These are phyloP conservation scores for Taxawa tesnikishii DNA, from an alignment of 2,329 filamentous ascomycete species.

Conservation along the genomic window DNA sequence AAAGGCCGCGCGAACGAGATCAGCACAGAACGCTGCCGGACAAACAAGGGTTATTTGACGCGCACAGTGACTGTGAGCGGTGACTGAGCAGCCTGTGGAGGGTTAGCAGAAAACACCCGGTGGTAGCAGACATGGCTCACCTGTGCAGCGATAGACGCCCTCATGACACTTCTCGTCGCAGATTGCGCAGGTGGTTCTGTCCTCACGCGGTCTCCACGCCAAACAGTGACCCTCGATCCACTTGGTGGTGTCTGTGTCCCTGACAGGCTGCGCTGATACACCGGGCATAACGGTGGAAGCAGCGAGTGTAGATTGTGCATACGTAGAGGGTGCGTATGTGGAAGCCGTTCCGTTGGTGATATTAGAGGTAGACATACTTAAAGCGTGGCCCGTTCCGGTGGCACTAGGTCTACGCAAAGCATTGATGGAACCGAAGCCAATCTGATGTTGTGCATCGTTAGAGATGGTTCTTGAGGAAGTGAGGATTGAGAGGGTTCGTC, in stretches of 20 bases:
- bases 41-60: slow-evolving; percentile 51
- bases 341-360: slow-evolving; percentile 36
- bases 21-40: slow-evolving; percentile 52
- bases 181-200: slow-evolving; percentile 52
- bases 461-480: slow-evolving; percentile 15
- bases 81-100: slow-evolving; percentile 39
- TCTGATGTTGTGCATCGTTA: slow-evolving; percentile 32
- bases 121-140: slow-evolving; percentile 21
- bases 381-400: slow-evolving; percentile 43
- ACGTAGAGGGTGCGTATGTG: slow-evolving; percentile 66
- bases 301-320: slow-evolving; percentile 74
- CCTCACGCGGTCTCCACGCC: slow-evolving; percentile 50
- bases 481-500: slow-evolving; percentile 13
- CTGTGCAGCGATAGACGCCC: slow-evolving; percentile 60
- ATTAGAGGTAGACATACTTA: slow-evolving; percentile 56
- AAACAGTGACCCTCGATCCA: slow-evolving; percentile 83
- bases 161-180: slow-evolving; percentile 67
- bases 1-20: slow-evolving; percentile 56
- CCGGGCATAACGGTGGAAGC: slow-evolving; percentile 81
- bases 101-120: slow-evolving; percentile 3
- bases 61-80: slow-evolving; percentile 47
- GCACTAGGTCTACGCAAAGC: slow-evolving; percentile 48
- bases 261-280: slow-evolving; percentile 66
- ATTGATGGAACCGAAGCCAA: slow-evolving; percentile 62
- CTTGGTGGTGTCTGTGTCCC: slow-evolving; percentile 64